phyloP scores from a whole-genome alignment of 1,284 basidiomycete genomes.

The Cerrena zonata region DNA sequence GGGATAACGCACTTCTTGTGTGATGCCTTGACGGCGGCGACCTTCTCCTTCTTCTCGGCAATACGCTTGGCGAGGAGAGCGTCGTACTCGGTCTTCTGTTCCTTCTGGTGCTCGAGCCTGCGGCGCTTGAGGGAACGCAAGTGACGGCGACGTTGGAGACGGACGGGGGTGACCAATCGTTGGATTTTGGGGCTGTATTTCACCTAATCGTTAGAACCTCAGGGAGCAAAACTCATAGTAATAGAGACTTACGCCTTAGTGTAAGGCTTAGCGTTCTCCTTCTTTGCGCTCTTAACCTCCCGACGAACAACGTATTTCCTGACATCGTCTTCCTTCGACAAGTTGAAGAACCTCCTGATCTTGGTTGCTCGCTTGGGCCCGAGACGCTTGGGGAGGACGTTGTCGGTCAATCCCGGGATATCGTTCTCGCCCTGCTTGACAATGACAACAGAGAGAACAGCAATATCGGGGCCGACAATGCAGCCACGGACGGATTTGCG shows the following conservation, averaged over 20 bases:
- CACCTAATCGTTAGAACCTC: neutral
- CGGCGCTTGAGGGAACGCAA: constrained; percentile 85
- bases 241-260: constrained; percentile 84
- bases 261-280: constrained; percentile 90
- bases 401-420: constrained; percentile 90
- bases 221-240: constrained; percentile 1
- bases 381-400: constrained; percentile 88
- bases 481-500: constrained; percentile 98
- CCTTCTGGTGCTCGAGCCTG: constrained; percentile 87
- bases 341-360: constrained; percentile 97
- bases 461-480: constrained; percentile 95
- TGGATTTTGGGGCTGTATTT: constrained; percentile 73
- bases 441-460: constrained; percentile 89
- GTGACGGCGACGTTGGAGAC: constrained; percentile 95
- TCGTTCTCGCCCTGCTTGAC: constrained; percentile 96
- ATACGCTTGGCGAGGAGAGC: constrained; percentile 83
- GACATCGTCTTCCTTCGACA: constrained; percentile 96
- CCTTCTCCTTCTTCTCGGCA: constrained; percentile 89
- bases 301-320: constrained; percentile 93
- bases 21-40: constrained; percentile 70
- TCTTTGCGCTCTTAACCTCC: constrained; percentile 87
- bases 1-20: constrained; percentile 51
- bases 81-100: constrained; percentile 80
- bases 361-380: constrained; percentile 93
- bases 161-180: constrained; percentile 87